Percentiles rank a stretch among this genome's conserved stretches.
phyloP scores from a whole-genome alignment of 768 basidiomycete species.

The Naganishia randhawae region DNA sequence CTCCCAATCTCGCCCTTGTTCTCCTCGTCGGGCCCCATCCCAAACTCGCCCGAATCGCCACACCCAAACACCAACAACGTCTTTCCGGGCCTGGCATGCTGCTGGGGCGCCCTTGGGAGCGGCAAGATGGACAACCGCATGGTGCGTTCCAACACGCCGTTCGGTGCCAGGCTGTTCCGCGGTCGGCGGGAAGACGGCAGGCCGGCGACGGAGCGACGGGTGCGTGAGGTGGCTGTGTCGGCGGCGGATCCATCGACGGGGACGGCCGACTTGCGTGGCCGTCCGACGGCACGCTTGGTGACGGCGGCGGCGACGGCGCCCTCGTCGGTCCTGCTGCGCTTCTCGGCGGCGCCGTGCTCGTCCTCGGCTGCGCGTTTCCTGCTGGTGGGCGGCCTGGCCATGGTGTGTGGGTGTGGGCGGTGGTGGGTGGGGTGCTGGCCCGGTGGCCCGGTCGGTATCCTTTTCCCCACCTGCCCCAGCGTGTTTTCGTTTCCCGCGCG shows the following conservation, averaged over 20 bases:
- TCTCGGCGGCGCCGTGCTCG: background rate
- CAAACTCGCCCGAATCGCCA: constrained; percentile 93
- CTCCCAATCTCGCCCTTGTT: constrained; percentile 67
- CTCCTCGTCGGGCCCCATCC: constrained; percentile 61
- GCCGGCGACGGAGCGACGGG: background rate
- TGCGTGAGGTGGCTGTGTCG: background rate
- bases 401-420: background rate
- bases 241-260: background rate
- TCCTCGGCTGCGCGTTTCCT: no score
- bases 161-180: background rate
- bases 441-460: background rate
- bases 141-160: background rate
- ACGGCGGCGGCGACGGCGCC: background rate
- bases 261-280: background rate
- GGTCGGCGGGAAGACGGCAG: background rate
- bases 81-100: constrained; percentile 16
- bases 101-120: background rate
- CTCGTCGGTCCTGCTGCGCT: background rate
- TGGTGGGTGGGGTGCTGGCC: background rate
- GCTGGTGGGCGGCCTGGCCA: background rate
- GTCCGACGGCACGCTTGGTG: background rate
- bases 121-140: constrained; percentile 5
- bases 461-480: no score
- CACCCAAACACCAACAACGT: constrained; percentile 75
- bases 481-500: background rate